A percentile compares a stretch with the other conserved stretches of the same genome.
These are phyloP conservation scores for Cynanchum wilfordii DNA, from an alignment of 257 asterid genomes.

Conservation along the genomic window DNA sequence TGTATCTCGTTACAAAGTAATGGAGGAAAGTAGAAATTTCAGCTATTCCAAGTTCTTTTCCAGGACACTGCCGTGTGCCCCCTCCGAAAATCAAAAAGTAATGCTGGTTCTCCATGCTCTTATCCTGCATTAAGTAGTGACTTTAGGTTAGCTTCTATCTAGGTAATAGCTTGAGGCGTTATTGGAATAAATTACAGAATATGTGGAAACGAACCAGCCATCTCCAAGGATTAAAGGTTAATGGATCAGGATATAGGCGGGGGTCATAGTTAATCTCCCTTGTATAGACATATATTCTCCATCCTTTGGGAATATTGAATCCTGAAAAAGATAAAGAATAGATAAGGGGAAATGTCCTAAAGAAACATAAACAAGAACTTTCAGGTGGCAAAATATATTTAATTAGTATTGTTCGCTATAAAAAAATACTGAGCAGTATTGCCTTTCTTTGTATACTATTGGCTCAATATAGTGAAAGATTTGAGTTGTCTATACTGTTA, in stretches of 20 bases:
- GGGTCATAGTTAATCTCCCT: slow-evolving; percentile 84
- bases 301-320: slow-evolving; percentile 74
- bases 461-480: slow-evolving; percentile 7
- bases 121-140: slow-evolving; percentile 43
- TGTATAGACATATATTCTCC: slow-evolving; percentile 78
- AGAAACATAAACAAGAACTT: slow-evolving; percentile 2
- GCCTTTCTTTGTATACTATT: not conserved
- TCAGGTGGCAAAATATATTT: not conserved
- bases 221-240: slow-evolving; percentile 90
- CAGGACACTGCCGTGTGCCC: slow-evolving; percentile 95
- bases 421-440: not conserved
- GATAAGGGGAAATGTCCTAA: not conserved
- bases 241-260: slow-evolving; percentile 74
- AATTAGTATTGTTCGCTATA: not conserved
- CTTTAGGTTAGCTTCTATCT: slow-evolving; percentile 2
- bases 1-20: slow-evolving; percentile 86
- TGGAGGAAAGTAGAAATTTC: slow-evolving; percentile 95
- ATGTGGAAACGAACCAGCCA: slow-evolving; percentile 73
- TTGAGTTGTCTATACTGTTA: not conserved
- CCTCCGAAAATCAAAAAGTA: slow-evolving; percentile 86
- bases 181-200: not conserved
- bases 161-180: no score
- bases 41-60: slow-evolving; percentile 95
- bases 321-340: slow-evolving; percentile 39
- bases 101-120: slow-evolving; percentile 63